Evolutionary conservation across 2,329 filamentous ascomycete species (phyloP).

Genomic region (Colletotrichum plurivorum): DNA sequence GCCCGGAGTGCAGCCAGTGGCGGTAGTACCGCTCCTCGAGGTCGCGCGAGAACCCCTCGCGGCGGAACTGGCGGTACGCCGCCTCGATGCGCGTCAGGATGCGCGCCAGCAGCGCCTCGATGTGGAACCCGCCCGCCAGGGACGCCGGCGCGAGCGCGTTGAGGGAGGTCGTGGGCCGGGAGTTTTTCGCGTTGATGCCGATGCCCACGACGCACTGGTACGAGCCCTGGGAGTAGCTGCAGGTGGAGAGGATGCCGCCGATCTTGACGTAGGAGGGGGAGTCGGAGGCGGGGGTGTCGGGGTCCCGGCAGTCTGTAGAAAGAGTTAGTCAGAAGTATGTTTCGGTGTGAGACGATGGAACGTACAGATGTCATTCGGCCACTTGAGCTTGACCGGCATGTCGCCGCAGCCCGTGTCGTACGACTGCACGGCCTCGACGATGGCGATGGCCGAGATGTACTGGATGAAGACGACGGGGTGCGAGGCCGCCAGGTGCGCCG

Average conservation of each 20-base stretch:
- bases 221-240: constrained; percentile 79
- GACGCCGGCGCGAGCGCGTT: constrained; percentile 75
- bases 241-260: constrained; percentile 92
- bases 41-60: constrained; percentile 78
- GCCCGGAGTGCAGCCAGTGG: constrained; percentile 88
- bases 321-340: neutral
- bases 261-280: constrained; percentile 83
- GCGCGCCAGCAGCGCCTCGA: constrained; percentile 86
- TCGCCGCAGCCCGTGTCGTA: constrained; percentile 84
- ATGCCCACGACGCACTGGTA: constrained; percentile 91
- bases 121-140: constrained; percentile 66
- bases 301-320: constrained; percentile 74
- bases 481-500: constrained; percentile 76
- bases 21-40: constrained; percentile 85
- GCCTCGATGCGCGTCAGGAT: constrained; percentile 84
- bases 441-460: constrained; percentile 90
- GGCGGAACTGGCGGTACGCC: constrained; percentile 82
- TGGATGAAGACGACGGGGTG: constrained; percentile 94
- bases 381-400: constrained; percentile 90
- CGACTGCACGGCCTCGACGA: constrained; percentile 84
- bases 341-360: constrained; percentile 16
- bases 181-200: constrained; percentile 89
- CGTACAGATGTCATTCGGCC: constrained; percentile 95
- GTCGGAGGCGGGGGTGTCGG: constrained; percentile 61
- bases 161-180: constrained; percentile 88